Evolutionary conservation across 331 rosid genomes (phyloP).

Genomic region (Telfairia occidentalis): DNA sequence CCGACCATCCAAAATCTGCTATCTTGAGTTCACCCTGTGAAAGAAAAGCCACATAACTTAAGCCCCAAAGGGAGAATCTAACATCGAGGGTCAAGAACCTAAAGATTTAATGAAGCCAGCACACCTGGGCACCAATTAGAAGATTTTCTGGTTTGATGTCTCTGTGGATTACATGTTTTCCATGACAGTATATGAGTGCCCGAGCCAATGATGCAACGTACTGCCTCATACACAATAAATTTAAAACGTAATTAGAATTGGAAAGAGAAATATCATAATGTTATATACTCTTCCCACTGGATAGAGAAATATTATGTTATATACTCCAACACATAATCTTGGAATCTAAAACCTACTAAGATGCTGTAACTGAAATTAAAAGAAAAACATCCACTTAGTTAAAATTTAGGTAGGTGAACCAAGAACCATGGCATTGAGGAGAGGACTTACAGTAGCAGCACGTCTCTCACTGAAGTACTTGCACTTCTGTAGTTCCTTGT

Average conservation of each 20-base stretch:
- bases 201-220: constrained; percentile 90
- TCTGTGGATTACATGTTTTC: constrained; percentile 96
- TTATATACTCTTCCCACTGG: not conserved
- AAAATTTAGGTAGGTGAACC: not conserved
- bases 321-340: not conserved
- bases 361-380: not conserved
- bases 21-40: constrained; percentile 89
- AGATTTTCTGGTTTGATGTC: constrained; percentile 98
- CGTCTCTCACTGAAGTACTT: constrained; percentile 97
- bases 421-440: not conserved
- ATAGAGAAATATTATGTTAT: not conserved
- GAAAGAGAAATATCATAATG: not conserved
- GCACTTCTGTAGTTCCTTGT: constrained; percentile 92
- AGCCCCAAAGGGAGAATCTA: constrained; percentile 11
- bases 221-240: constrained; percentile 25
- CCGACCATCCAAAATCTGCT: constrained; percentile 99
- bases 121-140: constrained; percentile 91
- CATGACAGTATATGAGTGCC: constrained; percentile 97
- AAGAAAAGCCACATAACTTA: constrained; percentile 9
- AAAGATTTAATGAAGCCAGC: constrained; percentile 11
- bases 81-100: constrained; percentile 4
- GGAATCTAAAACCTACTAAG: not conserved
- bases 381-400: not conserved
- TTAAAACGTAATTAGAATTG: not conserved
- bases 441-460: constrained; percentile 80